Conservation (phyloP, 495 filamentous ascomycete species). For the Daldinia loculata region DNA sequence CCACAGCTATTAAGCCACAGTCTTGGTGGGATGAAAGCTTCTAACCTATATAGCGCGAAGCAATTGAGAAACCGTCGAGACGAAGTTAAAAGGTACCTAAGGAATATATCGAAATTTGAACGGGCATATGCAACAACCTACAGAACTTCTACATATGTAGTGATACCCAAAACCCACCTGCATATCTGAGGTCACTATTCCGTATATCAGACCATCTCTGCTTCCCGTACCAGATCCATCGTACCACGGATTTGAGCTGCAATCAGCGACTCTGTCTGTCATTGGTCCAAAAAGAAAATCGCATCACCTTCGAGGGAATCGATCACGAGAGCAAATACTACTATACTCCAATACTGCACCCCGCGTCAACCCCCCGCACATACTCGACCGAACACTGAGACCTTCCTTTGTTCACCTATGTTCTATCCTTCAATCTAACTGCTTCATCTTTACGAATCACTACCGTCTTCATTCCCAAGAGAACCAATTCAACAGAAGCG, state of each 20-base stretch:
- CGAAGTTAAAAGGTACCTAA: neutral
- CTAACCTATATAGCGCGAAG: neutral
- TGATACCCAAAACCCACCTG: neutral
- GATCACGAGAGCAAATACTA: slow-evolving; percentile 35
- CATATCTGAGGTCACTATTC: slow-evolving; percentile 9
- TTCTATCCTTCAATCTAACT: neutral
- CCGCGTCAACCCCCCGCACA: slow-evolving; percentile 38
- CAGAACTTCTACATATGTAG: neutral
- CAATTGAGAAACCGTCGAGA: neutral
- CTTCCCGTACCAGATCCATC: neutral
- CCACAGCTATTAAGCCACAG: neutral
- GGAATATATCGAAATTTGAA: neutral
- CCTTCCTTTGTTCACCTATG: neutral
- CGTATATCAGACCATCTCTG: slow-evolving; percentile 23
- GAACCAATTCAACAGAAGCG: neutral
- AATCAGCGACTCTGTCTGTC: slow-evolving; percentile 12
- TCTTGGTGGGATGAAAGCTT: neutral
- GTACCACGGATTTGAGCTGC: neutral
- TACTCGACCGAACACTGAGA: neutral
- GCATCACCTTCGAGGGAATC: slow-evolving; percentile 17
- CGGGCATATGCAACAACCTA: too few relatives aligned
- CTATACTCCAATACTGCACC: slow-evolving; percentile 15
- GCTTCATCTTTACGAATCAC: slow-evolving; percentile 11
- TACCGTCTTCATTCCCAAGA: neutral
- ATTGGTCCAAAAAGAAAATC: slow-evolving; percentile 26